Evolutionary conservation across 805 yeast genomes (phyloP).

Genomic region (Candida golubevii): DNA sequence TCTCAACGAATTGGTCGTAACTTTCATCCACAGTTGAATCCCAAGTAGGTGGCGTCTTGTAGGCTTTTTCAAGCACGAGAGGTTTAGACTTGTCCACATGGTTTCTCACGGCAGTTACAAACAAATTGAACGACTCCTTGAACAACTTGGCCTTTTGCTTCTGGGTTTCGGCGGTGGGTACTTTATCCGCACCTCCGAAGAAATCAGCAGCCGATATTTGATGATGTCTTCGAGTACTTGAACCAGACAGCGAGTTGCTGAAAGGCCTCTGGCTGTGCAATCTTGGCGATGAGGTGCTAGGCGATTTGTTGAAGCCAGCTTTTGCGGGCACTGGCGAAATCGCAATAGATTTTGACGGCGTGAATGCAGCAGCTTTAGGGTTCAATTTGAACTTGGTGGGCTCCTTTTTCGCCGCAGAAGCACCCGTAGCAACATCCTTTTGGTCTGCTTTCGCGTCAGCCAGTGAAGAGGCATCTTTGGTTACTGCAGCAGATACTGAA

Average conservation of each 20-base stretch:
- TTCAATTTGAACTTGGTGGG: slow-evolving; percentile 61
- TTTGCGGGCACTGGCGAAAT: slow-evolving; percentile 27
- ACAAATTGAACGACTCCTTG: slow-evolving; percentile 47
- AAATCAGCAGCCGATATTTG: slow-evolving; percentile 40
- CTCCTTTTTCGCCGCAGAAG: slow-evolving; percentile 10
- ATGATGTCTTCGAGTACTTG: slow-evolving; percentile 25
- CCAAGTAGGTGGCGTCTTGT: slow-evolving; percentile 78
- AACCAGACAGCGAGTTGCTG: slow-evolving; percentile 17
- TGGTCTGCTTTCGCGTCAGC: not conserved
- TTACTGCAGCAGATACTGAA: slow-evolving; percentile 8
- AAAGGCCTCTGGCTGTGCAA: slow-evolving; percentile 30
- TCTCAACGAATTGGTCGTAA: slow-evolving; percentile 50
- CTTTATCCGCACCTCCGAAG: slow-evolving; percentile 36
- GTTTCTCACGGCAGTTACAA: slow-evolving; percentile 41
- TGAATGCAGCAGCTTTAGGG: slow-evolving; percentile 63
- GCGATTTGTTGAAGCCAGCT: slow-evolving; percentile 20
- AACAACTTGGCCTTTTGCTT: slow-evolving; percentile 34
- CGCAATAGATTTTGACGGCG: slow-evolving; percentile 41
- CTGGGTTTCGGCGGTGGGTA: slow-evolving; percentile 38
- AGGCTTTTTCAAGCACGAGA: slow-evolving; percentile 54
- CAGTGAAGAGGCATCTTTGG: slow-evolving; percentile 2
- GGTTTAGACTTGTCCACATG: slow-evolving; percentile 20
- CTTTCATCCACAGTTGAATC: slow-evolving; percentile 53
- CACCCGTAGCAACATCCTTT: not conserved
- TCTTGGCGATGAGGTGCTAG: slow-evolving; percentile 34